Base-by-base conservation (phyloP, 805 yeast species). In the Pichia cephalocereana region DNA sequence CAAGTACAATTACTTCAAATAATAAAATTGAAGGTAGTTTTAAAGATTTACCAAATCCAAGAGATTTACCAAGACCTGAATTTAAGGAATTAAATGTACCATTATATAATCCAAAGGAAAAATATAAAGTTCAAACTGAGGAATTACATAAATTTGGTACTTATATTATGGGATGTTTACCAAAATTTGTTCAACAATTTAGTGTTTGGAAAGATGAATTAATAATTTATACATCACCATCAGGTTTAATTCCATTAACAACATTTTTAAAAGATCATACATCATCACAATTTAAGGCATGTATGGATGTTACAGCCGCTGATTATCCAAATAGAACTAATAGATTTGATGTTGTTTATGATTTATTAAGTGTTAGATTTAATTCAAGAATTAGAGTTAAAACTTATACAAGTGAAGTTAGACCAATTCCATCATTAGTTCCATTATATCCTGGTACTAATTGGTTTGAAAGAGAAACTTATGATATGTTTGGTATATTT, bases 201-300 rank as follows among this genome's bases (percentile, higher is more conserved):
- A 73, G 86, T 7, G 96, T 87, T 44, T 87, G 95, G 96, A 87
- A 87, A 67, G 95, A 87, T 63, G 96, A 87, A 68, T 76, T 87
- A 64, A 77, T 83, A 41, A 66, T 87, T 45, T 82, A 80, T 64
- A 78, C 83, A 51, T 84, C 88, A 3, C 96, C 96, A 41, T 68
- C 76, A 26, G 90, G 88, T 8, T 65, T 87, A 47, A 71, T 79
- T 54, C 93, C 88, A n/a, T 80, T 80, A 50, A 67, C 82, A 64
- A 67, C 76, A 23, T 87, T 84, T 61, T 71, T 87, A 66, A 79
- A 77, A 58, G 78, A 85, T 65, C 95, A 87, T 67, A 81, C 91
- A 23, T 74, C 95, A 3, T 74, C 88, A 15, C 95, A 87, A 68
- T 87, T 78, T 70, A 87, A 84, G 66, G 66, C 83, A 9, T 80